Evolutionary conservation across 495 filamentous ascomycete genomes (phyloP), one percentile per base, ranked within the genome.

Genomic region (Hypoxylon subgilvum): DNA sequence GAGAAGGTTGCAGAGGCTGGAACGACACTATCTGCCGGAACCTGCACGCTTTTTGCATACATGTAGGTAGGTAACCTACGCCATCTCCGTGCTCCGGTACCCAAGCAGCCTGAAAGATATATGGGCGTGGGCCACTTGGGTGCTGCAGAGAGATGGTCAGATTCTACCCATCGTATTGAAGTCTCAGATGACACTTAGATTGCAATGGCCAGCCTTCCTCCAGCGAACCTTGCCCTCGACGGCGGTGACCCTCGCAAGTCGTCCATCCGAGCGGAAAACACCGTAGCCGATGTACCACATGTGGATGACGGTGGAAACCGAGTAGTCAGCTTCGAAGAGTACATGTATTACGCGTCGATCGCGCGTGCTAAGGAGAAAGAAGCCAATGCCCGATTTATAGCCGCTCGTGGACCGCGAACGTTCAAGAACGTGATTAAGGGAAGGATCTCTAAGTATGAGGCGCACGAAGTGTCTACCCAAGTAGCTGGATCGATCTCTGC

Each of bases 281-380:
- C 8, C 2, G 13, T 9, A 22, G 32, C 30, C 7, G 58, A 51
- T 18, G 34, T 10, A n/a, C 18, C 23, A 28, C 40, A 30, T 5
- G 31, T 41, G 13, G 41, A 34, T 12, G 12, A 39, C 17, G n/a
- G 13, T 6, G 38, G 35, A 3, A 25, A 18, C 32, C 47, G 41
- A 25, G 22, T 16, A 6, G 48, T 75, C 28, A 68, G 62, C 19
- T 74, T 80, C 46, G 78, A 82, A 53, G 80, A 83, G 53, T 83
- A 83, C 61, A 53, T 73, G 14, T 77, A 81, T 72, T 79, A 76
- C 55, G 80, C 77, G 2, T 54, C 70, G 39, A 70, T 76, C 50
- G 76, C 78, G 16, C 73, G 79, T 18, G 69, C 68, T 19, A 70
- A 76, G 46, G 76, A 82, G 46, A 68, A 60, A 41, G 69, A 64